Conservation (phyloP, 1,284 basidiomycete species). For the Malassezia furfur region DNA sequence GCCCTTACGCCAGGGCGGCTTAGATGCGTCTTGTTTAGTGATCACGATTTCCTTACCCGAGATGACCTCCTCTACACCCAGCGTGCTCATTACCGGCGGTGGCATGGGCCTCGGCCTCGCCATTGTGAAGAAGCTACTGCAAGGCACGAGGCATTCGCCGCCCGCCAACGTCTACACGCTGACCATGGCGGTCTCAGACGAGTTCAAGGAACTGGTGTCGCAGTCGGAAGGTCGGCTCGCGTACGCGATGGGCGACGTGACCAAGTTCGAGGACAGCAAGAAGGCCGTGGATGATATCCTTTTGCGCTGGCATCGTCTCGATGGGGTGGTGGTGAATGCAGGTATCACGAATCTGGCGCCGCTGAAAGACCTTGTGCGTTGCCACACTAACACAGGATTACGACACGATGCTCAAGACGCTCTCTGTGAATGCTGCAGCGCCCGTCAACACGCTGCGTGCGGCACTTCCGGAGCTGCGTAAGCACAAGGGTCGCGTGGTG, state of each 20-base stretch:
- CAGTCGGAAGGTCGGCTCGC: slow-evolving; percentile 23
- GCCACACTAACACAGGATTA: slow-evolving; percentile 51
- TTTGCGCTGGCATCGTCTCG: slow-evolving; percentile 57
- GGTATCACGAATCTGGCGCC: slow-evolving; percentile 54
- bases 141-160: slow-evolving; percentile 16
- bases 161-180: slow-evolving; percentile 62
- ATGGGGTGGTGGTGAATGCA: slow-evolving; percentile 70
- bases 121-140: slow-evolving; percentile 58
- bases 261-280: slow-evolving; percentile 53
- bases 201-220: slow-evolving; percentile 56
- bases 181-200: slow-evolving; percentile 60
- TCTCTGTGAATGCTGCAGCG: slow-evolving; percentile 74
- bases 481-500: slow-evolving; percentile 58
- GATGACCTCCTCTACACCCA: neutral
- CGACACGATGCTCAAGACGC: slow-evolving; percentile 54
- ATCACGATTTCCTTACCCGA: neutral
- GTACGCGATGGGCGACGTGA: slow-evolving; percentile 60
- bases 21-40: neutral
- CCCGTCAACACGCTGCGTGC: slow-evolving; percentile 60
- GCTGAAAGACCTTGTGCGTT: slow-evolving; percentile 7
- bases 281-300: slow-evolving; percentile 59
- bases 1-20: neutral
- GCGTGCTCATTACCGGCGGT: slow-evolving; percentile 39
- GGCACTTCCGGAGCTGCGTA: slow-evolving; percentile 60
- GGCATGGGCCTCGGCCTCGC: slow-evolving; percentile 67